Base-by-base conservation (phyloP, 257 asterid species). In the Solanum medicagineum region DNA sequence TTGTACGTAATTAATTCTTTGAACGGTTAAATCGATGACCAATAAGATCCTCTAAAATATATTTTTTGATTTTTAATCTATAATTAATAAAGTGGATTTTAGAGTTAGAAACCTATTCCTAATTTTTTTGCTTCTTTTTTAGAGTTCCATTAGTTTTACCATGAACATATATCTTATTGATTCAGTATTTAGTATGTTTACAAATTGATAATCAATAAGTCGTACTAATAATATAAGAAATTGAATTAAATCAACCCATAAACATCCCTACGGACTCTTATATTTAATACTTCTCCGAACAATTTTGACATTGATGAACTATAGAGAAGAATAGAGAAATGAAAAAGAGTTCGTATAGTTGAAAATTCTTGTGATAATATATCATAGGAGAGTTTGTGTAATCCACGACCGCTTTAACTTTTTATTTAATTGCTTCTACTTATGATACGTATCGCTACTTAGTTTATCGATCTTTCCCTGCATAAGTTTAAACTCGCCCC, bases 171-270 rank as follows among this genome's bases (percentile, higher is more conserved):
- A 32, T 32, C 36, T 32, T 32, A 32, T 32, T 32, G 36, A 32
- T 32, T 32, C 36, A 32, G 36, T 32, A 29, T 29, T 29, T 29
- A 29, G 32, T 32, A 3, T 32, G 36, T 32, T 32, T 32, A 32
- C 4, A 32, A 32, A 32, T 32, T 32, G 36, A 32, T 32, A 32
- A 32, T 32, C 4, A 32, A 32, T 32, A 32, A 32, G 36, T 32
- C 4, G 36, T 3, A 2, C 36, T 32, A 32, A 32, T 22, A 22
- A 5, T 63, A 24, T 63, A 12, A 11, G 13, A 24, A 24, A 63
- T 12, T 0, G 0, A 63, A 63, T 10, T 2, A 63, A 12, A 63
- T 13, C 70, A 63, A 12, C 10, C 0, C 2, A 24, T 6, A 63
- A 24, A 3, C 10, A 63, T 63, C 1, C 7, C 14, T 12, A 63